Evolutionary conservation across 345 rosid genomes (phyloP).

Genomic region (Linum trigynum): DNA sequence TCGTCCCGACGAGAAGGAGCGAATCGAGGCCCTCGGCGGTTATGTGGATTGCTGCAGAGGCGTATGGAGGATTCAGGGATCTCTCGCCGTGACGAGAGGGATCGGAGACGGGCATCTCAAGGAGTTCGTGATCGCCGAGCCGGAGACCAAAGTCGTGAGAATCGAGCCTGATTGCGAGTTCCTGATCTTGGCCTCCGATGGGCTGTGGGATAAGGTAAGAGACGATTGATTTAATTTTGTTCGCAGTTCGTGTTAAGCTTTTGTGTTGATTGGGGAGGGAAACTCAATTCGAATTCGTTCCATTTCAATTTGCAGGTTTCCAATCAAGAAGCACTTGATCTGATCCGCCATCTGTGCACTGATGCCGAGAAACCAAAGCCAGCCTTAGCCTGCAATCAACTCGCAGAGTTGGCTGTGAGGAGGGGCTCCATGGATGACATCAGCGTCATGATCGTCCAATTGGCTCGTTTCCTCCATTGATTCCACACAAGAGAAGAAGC

Average conservation of each 20-base stretch:
- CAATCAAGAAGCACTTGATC: constrained; percentile 81
- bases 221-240: background rate
- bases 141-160: constrained; percentile 45
- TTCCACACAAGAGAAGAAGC: too few species aligned
- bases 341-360: constrained; percentile 31
- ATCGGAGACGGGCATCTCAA: too few species aligned
- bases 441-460: constrained; percentile 53
- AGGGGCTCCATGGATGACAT: constrained; percentile 74
- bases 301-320: constrained; percentile 33
- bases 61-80: constrained; percentile 79
- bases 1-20: too few species aligned
- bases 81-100: constrained; percentile 30
- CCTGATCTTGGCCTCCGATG: constrained; percentile 79
- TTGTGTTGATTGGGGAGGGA: background rate
- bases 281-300: constrained; percentile 2
- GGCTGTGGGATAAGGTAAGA: constrained; percentile 77
- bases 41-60: constrained; percentile 14
- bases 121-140: constrained; percentile 81
- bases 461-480: constrained; percentile 21
- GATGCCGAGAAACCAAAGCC: constrained; percentile 20
- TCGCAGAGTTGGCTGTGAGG: constrained; percentile 43
- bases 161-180: constrained; percentile 57
- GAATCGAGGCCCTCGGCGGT: too few species aligned
- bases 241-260: background rate
- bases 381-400: constrained; percentile 52